These are phyloP conservation scores for Sporothrix pseudoabietina DNA, from an alignment of 2,329 filamentous ascomycete species.

Conservation along the genomic window DNA sequence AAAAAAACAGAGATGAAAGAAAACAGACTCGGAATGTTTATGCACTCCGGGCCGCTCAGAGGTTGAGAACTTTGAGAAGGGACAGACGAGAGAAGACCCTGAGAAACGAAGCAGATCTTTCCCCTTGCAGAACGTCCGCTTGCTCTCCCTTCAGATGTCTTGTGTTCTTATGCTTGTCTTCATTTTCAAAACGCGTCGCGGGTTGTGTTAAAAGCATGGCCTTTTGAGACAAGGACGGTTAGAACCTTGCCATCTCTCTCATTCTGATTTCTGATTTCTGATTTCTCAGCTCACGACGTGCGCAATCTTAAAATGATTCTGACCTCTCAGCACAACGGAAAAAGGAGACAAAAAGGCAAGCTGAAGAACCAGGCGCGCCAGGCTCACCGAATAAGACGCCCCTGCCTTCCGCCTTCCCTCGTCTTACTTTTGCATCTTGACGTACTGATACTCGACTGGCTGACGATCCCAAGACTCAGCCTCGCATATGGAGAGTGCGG, in stretches of 20 bases:
- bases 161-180: not conserved
- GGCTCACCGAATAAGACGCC: too few species aligned
- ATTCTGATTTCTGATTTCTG: slow-evolving; percentile 4
- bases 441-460: not conserved
- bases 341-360: not conserved
- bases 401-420: not conserved
- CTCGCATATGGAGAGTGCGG: not conserved
- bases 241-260: not conserved
- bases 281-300: too few species aligned
- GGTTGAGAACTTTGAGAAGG: not conserved
- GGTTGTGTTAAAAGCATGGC: not conserved
- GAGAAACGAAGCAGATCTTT: not conserved
- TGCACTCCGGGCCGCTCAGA: not conserved
- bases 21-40: not conserved
- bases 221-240: not conserved
- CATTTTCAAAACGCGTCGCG: not conserved
- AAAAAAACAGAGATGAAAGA: not conserved
- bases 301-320: not conserved
- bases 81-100: not conserved
- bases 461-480: not conserved
- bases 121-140: not conserved
- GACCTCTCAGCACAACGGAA: not conserved
- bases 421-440: not conserved
- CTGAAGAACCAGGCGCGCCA: not conserved
- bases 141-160: not conserved